These are phyloP conservation scores for Myriosclerotinia scirpicola DNA, from an alignment of 2,329 filamentous ascomycete genomes.

Conservation along the genomic window DNA sequence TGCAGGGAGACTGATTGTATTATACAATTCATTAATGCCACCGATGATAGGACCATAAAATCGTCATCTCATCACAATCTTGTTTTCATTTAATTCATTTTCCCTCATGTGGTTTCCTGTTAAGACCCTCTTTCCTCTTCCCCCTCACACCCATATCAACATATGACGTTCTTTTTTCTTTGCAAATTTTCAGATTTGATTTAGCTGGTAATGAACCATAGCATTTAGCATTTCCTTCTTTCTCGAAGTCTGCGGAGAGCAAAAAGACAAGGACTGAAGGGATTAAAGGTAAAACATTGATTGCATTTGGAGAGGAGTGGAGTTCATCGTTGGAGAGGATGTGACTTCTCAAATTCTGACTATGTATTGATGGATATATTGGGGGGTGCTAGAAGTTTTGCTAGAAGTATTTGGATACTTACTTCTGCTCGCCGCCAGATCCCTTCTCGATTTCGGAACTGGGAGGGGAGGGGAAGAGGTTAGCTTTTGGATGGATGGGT, in stretches of 20 bases:
- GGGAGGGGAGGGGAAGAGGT: slow-evolving; percentile 26
- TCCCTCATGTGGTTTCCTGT: neutral
- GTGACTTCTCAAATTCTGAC: slow-evolving; percentile 15
- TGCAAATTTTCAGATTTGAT: slow-evolving; percentile 6
- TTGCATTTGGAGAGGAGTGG: slow-evolving; percentile 2
- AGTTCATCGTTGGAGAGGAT: neutral
- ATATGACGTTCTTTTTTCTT: neutral
- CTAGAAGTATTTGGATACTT: slow-evolving; percentile 29
- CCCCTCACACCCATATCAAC: neutral
- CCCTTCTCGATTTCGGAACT: slow-evolving; percentile 77
- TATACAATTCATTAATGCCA: slow-evolving; percentile 1
- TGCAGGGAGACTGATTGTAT: neutral
- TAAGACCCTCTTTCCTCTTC: neutral
- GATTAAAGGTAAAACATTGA: neutral
- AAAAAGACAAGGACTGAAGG: neutral
- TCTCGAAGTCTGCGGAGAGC: neutral
- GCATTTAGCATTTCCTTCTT: slow-evolving; percentile 13
- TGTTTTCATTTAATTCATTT: neutral
- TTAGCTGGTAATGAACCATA: slow-evolving; percentile 16
- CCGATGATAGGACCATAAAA: neutral
- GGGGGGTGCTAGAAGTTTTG: neutral
- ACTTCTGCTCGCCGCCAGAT: slow-evolving; percentile 48
- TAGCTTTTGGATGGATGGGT: slow-evolving; percentile 23
- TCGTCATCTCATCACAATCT: slow-evolving; percentile 8
- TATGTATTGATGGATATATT: neutral